phyloP scores from a whole-genome alignment of 2,329 filamentous ascomycete species.

The Metarhizium sp. region DNA sequence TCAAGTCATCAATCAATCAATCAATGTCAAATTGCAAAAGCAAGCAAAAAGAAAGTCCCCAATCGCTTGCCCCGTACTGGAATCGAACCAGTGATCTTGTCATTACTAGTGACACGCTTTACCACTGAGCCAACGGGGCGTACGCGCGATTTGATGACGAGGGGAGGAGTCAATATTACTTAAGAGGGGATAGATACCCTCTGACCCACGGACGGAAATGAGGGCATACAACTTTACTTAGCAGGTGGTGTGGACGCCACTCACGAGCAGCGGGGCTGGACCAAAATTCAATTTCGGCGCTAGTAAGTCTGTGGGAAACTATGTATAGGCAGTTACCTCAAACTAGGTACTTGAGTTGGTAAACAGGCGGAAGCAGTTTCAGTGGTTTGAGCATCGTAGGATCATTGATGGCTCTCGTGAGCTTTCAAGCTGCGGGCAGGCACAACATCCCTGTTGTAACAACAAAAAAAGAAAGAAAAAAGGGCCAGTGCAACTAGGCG shows the following conservation, averaged over 20 bases:
- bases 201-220: not conserved
- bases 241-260: not conserved
- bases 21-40: not conserved
- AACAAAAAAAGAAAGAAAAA: no score
- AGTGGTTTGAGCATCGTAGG: no score
- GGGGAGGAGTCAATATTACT: not conserved
- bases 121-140: constrained; percentile 26
- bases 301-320: not conserved
- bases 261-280: not conserved
- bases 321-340: no score
- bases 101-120: constrained; percentile 28
- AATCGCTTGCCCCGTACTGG: constrained; percentile 19
- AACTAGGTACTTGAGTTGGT: no score
- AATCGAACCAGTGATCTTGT: constrained; percentile 27
- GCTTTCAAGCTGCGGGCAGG: no score
- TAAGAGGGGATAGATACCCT: not conserved
- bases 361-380: no score
- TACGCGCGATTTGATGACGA: not conserved
- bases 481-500: no score
- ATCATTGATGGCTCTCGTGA: no score
- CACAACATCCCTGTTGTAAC: not conserved
- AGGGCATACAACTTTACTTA: not conserved
- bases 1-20: no score
- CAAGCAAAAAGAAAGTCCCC: not conserved
- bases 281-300: not conserved